phyloP scores from a whole-genome alignment of 352 stramenopile species.

The Thraustotheca clavata region DNA sequence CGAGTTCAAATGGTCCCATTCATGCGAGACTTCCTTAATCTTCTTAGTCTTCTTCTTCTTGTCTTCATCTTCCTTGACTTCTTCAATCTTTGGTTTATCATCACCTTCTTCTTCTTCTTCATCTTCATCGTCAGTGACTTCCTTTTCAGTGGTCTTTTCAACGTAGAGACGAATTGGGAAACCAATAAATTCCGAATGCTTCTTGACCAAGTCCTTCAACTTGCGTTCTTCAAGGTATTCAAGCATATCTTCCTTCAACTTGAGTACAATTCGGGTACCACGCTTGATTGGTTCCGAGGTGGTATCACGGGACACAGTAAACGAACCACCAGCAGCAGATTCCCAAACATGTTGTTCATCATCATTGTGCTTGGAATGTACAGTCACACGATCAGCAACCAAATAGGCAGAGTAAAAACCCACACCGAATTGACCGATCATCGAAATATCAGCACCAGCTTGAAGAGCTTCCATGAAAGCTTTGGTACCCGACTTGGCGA shows the following conservation, averaged over 20 bases:
- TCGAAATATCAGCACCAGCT: constrained; percentile 97
- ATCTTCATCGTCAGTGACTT: constrained; percentile 98
- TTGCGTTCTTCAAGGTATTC: constrained; percentile 98
- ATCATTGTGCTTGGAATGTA: constrained; percentile 99
- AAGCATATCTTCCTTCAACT: constrained; percentile 99
- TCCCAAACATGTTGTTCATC: constrained; percentile 97
- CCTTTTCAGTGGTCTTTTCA: constrained; percentile 99
- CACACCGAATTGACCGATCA: constrained; percentile 99
- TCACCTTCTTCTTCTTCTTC: constrained; percentile 93
- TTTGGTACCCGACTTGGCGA: constrained; percentile 99
- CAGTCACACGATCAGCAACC: constrained; percentile 97
- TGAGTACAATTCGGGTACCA: constrained; percentile 95
- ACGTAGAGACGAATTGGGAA: constrained; percentile 99
- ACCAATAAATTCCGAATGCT: constrained; percentile 99
- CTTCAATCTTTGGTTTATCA: constrained; percentile 96
- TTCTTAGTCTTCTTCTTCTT: constrained; percentile 98
- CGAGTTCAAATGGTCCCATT: constrained; percentile 99
- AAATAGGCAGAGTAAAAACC: constrained; percentile 99
- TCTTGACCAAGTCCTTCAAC: constrained; percentile 99
- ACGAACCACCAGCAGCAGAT: constrained; percentile 95
- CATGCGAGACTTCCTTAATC: constrained; percentile 96
- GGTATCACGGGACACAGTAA: constrained; percentile 89
- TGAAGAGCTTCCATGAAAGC: constrained; percentile 99
- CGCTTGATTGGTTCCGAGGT: constrained; percentile 79
- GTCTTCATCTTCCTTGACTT: constrained; percentile 95